Conservation (phyloP, 2,329 filamentous ascomycete species). For the Colletotrichum sidae region DNA sequence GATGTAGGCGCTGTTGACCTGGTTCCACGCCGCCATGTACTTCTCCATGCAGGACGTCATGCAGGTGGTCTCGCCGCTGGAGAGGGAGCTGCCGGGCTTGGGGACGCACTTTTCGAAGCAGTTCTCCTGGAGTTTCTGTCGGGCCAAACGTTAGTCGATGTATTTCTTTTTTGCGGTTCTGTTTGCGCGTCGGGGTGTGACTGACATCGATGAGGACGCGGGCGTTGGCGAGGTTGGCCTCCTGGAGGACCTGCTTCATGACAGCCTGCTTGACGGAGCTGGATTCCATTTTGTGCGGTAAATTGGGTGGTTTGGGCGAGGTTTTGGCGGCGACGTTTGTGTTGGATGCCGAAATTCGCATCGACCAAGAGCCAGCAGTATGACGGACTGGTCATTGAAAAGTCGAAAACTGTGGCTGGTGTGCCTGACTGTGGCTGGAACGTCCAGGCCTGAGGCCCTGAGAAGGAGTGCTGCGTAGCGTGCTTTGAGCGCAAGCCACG, state of each 20-base stretch:
- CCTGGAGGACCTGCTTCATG: constrained; percentile 72
- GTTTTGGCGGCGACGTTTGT: too few species aligned
- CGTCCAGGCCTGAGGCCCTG: constrained; percentile 17
- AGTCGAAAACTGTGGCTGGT: constrained; percentile 24
- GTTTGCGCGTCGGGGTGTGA: constrained; percentile 22
- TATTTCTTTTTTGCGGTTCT: not conserved
- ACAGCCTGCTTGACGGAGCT: constrained; percentile 70
- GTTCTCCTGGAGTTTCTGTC: constrained; percentile 81
- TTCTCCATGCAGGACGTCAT: constrained; percentile 85
- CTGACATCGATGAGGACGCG: constrained; percentile 76
- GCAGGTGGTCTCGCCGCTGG: constrained; percentile 76
- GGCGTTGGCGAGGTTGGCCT: constrained; percentile 76
- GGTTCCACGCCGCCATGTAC: constrained; percentile 85
- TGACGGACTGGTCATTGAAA: constrained; percentile 11
- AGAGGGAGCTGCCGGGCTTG: constrained; percentile 75
- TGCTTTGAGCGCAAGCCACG: not conserved
- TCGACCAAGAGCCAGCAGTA: too few species aligned
- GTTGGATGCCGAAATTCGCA: too few species aligned
- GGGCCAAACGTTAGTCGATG: not conserved
- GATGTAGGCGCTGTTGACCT: constrained; percentile 77
- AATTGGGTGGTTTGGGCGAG: not conserved
- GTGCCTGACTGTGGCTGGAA: constrained; percentile 25
- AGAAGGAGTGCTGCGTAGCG: too few species aligned
- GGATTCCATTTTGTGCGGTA: constrained; percentile 64
- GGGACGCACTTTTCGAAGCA: constrained; percentile 84